Conservation (phyloP, 169 alveolate species). For the Perkinsus marinus region DNA sequence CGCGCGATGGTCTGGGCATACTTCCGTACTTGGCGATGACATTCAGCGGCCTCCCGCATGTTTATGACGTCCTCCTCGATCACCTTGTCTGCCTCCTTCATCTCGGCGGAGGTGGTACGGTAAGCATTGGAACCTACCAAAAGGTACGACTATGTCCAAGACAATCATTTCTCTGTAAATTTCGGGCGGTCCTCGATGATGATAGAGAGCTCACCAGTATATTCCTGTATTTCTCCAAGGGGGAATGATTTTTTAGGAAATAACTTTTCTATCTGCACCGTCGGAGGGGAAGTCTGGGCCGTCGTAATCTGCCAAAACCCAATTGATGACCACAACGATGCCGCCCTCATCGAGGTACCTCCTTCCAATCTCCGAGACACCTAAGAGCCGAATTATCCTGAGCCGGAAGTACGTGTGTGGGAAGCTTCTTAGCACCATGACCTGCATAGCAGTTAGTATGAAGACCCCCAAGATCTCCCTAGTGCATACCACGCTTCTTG, state of each 20-base stretch:
- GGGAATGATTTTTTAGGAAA: not conserved
- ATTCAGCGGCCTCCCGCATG: slow-evolving; percentile 95
- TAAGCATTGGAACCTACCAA: slow-evolving; percentile 15
- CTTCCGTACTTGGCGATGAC: slow-evolving; percentile 94
- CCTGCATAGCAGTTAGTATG: not conserved
- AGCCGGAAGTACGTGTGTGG: not conserved
- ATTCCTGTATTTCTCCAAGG: slow-evolving; percentile 67
- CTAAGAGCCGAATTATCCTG: not conserved
- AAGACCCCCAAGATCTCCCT: not conserved
- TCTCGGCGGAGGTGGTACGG: slow-evolving; percentile 52
- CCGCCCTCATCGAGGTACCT: not conserved
- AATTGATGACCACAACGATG: not conserved
- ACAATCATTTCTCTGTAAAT: too few relatives aligned
- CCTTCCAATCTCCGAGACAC: not conserved
- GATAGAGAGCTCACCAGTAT: slow-evolving; percentile 65
- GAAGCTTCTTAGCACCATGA: not conserved
- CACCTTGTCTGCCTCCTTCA: slow-evolving; percentile 70
- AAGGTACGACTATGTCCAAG: slow-evolving; percentile 27
- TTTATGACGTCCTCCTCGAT: slow-evolving; percentile 66
- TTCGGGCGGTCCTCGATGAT: too few relatives aligned
- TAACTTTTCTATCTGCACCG: not conserved
- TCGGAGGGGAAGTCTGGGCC: not conserved
- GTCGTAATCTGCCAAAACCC: not conserved
- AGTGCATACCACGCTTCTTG: not conserved
- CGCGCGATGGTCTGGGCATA: slow-evolving; percentile 82